Conservation (phyloP, 2,329 filamentous ascomycete species). For the Arthrobotrys conoides region DNA sequence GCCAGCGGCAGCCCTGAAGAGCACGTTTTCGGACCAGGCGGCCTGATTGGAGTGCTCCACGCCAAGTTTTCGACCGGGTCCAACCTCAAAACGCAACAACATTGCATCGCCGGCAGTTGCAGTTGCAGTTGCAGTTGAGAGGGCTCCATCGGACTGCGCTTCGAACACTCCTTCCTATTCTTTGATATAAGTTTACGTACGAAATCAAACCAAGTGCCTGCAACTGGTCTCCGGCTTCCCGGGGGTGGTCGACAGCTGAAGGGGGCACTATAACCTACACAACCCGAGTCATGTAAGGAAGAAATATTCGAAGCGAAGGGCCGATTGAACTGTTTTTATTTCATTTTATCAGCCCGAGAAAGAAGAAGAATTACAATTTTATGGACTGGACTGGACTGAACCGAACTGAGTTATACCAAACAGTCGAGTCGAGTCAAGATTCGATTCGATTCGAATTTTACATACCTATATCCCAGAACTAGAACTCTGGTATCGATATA, state of each 20-base stretch:
- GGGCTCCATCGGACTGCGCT: conserved; percentile 27
- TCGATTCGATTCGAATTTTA: conserved; percentile 1
- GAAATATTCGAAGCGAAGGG: no score
- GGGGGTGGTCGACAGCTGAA: conserved; percentile 19
- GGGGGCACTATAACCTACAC: background rate
- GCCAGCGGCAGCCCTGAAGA: conserved; percentile 23
- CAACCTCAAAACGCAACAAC: conserved; percentile 50
- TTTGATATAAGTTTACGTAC: conserved; percentile 22
- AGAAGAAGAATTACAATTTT: no score
- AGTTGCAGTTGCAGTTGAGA: conserved; percentile 36
- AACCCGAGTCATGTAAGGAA: conserved; percentile 48
- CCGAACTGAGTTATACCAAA: background rate
- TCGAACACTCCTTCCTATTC: conserved; percentile 27
- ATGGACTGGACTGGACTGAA: conserved; percentile 9
- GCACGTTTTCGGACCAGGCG: conserved; percentile 51
- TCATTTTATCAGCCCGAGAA: no score
- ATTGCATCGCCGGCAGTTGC: conserved; percentile 41
- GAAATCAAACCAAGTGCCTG: background rate
- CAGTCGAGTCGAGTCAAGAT: background rate
- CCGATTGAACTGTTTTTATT: conserved; percentile 43
- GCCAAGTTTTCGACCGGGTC: conserved; percentile 41
- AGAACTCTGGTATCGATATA: conserved; percentile 25
- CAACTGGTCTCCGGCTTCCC: conserved; percentile 5
- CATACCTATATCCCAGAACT: background rate
- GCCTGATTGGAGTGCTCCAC: conserved; percentile 49